These are phyloP conservation scores for Xylaria venustula DNA, from an alignment of 495 filamentous ascomycete genomes.

Conservation along the genomic window DNA sequence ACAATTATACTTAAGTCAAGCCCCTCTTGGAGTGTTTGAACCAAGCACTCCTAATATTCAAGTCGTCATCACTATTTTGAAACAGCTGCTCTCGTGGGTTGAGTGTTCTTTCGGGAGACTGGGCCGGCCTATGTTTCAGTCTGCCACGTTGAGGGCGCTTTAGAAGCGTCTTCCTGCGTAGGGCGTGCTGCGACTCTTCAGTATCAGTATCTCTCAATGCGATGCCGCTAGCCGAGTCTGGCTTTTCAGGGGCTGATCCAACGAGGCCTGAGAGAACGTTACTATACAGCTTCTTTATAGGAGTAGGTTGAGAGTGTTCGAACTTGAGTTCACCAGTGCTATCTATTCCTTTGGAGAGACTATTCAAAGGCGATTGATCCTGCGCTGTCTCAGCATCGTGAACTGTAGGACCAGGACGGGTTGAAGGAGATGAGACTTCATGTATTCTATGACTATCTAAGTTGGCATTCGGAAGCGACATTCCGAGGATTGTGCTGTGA, in stretches of 20 bases:
- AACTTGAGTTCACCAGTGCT: not conserved
- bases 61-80: not conserved
- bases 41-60: constrained; percentile 6
- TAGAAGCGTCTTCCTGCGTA: not conserved
- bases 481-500: not conserved
- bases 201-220: no score
- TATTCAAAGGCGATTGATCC: no score
- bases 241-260: not conserved
- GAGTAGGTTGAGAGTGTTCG: not conserved
- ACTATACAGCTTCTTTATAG: not conserved
- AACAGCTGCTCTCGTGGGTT: constrained; percentile 12
- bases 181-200: not conserved
- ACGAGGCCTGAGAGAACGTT: not conserved
- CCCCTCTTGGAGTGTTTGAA: constrained; percentile 5
- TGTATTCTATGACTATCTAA: not conserved
- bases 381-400: no score
- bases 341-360: no score
- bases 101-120: not conserved
- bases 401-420: no score
- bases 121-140: not conserved
- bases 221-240: no score
- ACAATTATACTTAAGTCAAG: not conserved
- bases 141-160: not conserved
- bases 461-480: not conserved
- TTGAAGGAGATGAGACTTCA: no score